phyloP scores from a whole-genome alignment of 2,329 filamentous ascomycete genomes.

The Fonsecaea multimorphosa region DNA sequence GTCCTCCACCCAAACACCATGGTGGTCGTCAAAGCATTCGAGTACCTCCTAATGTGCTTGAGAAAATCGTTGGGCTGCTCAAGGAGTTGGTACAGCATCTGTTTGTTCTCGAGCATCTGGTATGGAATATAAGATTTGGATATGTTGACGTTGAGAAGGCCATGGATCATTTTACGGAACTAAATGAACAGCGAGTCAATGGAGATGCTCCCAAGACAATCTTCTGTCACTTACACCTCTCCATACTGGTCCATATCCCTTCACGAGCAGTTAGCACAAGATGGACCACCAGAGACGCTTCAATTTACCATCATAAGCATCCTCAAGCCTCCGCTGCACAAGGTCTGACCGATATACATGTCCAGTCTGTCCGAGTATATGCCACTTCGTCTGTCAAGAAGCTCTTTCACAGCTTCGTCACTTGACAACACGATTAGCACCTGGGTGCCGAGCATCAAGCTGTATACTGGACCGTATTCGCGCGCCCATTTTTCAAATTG shows the following conservation, averaged over 20 bases:
- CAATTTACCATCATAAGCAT: conserved; percentile 43
- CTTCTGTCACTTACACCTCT: conserved; percentile 25
- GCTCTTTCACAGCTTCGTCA: conserved; percentile 56
- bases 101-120: conserved; percentile 62
- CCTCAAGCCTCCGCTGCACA: conserved; percentile 42
- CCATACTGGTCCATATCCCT: conserved; percentile 43
- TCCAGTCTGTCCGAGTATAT: conserved; percentile 59
- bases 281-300: background rate
- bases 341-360: conserved; percentile 53
- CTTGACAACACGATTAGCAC: conserved; percentile 56
- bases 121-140: conserved; percentile 60
- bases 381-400: conserved; percentile 58
- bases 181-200: background rate
- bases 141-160: conserved; percentile 55
- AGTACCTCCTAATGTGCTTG: conserved; percentile 56
- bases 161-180: conserved; percentile 50
- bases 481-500: conserved; percentile 61
- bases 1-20: conserved; percentile 59
- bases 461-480: conserved; percentile 60
- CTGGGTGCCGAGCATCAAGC: conserved; percentile 58
- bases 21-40: conserved; percentile 56
- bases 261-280: background rate
- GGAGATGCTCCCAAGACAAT: background rate
- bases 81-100: conserved; percentile 59
- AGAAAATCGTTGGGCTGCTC: conserved; percentile 51